Conservation (phyloP, 176 grass and related monocot genomes). For the Oryza australiensis region DNA sequence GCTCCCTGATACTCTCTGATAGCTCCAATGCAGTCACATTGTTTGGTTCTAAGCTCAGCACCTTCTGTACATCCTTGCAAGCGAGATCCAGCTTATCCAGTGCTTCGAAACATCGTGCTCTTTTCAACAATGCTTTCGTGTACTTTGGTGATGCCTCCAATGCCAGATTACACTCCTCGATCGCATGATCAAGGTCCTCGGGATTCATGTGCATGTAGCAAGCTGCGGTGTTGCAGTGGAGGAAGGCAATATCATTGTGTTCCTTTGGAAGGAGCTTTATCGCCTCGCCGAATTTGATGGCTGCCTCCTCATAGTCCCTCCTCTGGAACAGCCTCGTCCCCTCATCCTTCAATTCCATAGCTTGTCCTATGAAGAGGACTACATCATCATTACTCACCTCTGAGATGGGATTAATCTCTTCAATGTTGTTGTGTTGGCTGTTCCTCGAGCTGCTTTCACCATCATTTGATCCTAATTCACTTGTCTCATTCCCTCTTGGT, state of each 20-base stretch:
- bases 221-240: constrained; percentile 65
- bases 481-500: constrained; percentile 52
- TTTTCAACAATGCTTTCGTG: constrained; percentile 65
- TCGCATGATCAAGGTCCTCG: constrained; percentile 54
- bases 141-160: constrained; percentile 58
- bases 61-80: constrained; percentile 47
- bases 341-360: constrained; percentile 56
- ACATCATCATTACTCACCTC: constrained; percentile 27
- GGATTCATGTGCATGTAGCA: constrained; percentile 83
- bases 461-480: constrained; percentile 21
- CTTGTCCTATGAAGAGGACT: constrained; percentile 34
- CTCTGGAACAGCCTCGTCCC: constrained; percentile 66
- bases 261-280: constrained; percentile 59
- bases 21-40: constrained; percentile 63
- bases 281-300: constrained; percentile 64
- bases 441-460: constrained; percentile 35
- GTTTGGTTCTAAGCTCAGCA: constrained; percentile 61
- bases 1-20: constrained; percentile 52
- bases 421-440: constrained; percentile 24
- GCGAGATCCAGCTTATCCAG: constrained; percentile 64
- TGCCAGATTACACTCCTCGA: constrained; percentile 59
- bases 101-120: constrained; percentile 74
- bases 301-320: constrained; percentile 61
- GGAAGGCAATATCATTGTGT: constrained; percentile 55
- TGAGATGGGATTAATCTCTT: constrained; percentile 8